Conservation (phyloP, 2,329 filamentous ascomycete species). For the Biscogniauxia mediterranea region DNA sequence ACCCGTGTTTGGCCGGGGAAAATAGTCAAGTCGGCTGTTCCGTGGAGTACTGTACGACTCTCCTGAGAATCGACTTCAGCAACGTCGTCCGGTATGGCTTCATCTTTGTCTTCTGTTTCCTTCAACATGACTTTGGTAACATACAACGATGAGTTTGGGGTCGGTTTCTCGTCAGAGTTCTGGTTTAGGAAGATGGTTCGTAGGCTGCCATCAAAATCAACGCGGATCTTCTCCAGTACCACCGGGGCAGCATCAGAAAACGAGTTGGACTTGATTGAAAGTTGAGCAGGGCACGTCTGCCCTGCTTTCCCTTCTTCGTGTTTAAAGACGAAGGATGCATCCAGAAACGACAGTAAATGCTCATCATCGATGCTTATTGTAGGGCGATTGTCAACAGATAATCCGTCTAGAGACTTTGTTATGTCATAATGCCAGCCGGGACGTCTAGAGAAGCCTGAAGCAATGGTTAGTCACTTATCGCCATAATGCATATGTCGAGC, state of each 20-base stretch:
- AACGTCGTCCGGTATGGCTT: conserved; percentile 26
- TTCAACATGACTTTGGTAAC: conserved; percentile 20
- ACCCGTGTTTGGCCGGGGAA: conserved; percentile 65
- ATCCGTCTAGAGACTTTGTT: conserved; percentile 51
- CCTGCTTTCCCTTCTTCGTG: conserved; percentile 60
- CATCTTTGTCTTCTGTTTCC: conserved; percentile 28
- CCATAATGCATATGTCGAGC: conserved; percentile 27
- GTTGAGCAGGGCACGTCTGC: conserved; percentile 56
- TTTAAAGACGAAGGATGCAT: conserved; percentile 57
- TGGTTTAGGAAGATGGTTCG: conserved; percentile 54
- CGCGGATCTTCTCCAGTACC: conserved; percentile 47
- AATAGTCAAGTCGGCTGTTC: conserved; percentile 63
- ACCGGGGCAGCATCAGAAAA: conserved; percentile 51
- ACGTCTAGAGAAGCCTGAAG: conserved; percentile 51
- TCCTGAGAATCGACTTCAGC: conserved; percentile 25
- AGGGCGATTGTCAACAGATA: conserved; percentile 45
- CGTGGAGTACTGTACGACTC: conserved; percentile 45
- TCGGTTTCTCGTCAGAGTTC: conserved; percentile 6
- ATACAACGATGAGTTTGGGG: conserved; percentile 11
- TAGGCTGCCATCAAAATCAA: conserved; percentile 58
- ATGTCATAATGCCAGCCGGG: conserved; percentile 63
- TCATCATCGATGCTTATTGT: conserved; percentile 51
- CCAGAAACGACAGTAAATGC: conserved; percentile 52
- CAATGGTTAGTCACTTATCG: conserved; percentile 6
- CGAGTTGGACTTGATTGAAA: conserved; percentile 57